These are phyloP conservation scores for Keqinozyma sinolaborantium DNA, from an alignment of 1,139 yeast species.

Conservation along the genomic window DNA sequence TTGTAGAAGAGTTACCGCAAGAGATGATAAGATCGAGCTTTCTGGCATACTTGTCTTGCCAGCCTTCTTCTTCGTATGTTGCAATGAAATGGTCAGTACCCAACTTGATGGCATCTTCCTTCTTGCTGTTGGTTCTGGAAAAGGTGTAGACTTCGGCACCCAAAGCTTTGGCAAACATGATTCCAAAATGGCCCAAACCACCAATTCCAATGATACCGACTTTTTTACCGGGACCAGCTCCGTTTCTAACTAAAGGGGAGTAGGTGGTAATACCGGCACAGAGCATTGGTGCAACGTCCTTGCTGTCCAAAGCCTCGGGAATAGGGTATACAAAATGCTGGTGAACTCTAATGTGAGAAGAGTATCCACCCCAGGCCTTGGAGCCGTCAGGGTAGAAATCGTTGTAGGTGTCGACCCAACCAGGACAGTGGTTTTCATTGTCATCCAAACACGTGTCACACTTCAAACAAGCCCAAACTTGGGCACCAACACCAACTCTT, in stretches of 20 bases:
- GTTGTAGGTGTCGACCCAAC: conserved; percentile 37
- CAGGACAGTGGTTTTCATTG: conserved; percentile 47
- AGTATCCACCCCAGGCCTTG: conserved; percentile 52
- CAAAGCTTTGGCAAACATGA: conserved; percentile 39
- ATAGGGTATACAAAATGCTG: conserved; percentile 46
- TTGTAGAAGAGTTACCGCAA: conserved; percentile 43
- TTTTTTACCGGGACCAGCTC: conserved; percentile 11
- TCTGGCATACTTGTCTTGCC: conserved; percentile 29
- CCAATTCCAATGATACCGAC: conserved; percentile 50
- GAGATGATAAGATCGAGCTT: conserved; percentile 46
- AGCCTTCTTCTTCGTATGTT: conserved; percentile 34
- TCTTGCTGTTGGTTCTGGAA: conserved; percentile 34
- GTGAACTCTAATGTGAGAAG: conserved; percentile 46
- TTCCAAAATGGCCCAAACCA: conserved; percentile 44
- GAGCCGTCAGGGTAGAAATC: conserved; percentile 38
- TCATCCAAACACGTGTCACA: conserved; percentile 39
- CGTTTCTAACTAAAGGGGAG: conserved; percentile 46
- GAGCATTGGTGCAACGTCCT: conserved; percentile 55
- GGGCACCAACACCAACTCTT: conserved; percentile 53
- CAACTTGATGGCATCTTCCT: conserved; percentile 31
- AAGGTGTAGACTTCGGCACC: conserved; percentile 42
- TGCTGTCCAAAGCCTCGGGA: conserved; percentile 40
- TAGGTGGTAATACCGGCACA: conserved; percentile 66
- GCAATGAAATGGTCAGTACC: conserved; percentile 40
- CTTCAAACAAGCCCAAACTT: conserved; percentile 38